Evolutionary conservation across 139 green algal genomes (phyloP), one percentile per base, ranked within the genome.

Genomic region (Tetradesmus obliquus): DNA sequence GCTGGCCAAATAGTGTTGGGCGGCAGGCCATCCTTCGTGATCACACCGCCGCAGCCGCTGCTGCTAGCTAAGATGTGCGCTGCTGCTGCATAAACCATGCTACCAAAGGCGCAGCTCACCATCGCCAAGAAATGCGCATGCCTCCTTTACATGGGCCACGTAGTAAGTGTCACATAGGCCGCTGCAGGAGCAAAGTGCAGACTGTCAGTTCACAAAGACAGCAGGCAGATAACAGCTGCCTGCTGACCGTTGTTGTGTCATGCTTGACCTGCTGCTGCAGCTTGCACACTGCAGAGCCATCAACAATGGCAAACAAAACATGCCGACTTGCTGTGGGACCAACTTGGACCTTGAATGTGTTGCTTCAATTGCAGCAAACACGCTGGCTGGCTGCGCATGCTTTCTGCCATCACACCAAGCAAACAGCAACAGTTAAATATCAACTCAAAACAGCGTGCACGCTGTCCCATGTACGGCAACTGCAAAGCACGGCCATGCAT

Each of bases 91-190:
- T 76, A 6, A 24, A 2, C 17, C 13, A 13, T 76, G 32, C 9
- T 4, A 71, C 17, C 15, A 76, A 24, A 17, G 17, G n/a, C 7
- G 57, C 8, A 9, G 6, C 90, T 82, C 76, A 97, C 97, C 98
- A n/a, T 97, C 93, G 0, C 97, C 98, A 2, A 99, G 93, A 87
- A 99, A 99, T 0, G 98, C 98, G 87, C 98, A 99, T 5, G 98
- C 97, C 19, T 99, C 96, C 91, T 98, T 99, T 17, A 99, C 98
- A 69, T 99, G 97, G 0, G 97, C 96, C 0, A 99, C 90, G 93
- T 99, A 99, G 93, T 99, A 98, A 0, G 97, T 99, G 74, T 84
- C 79, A 80, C 84, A 89, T 2, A 89, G 62, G 8, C 84, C 84
- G 51, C 66, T 76, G 66, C 66, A 13, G 17, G 15, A 6, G 17